Conservation (phyloP, 2,329 filamentous ascomycete genomes). For the Corinectria fuckeliana region DNA sequence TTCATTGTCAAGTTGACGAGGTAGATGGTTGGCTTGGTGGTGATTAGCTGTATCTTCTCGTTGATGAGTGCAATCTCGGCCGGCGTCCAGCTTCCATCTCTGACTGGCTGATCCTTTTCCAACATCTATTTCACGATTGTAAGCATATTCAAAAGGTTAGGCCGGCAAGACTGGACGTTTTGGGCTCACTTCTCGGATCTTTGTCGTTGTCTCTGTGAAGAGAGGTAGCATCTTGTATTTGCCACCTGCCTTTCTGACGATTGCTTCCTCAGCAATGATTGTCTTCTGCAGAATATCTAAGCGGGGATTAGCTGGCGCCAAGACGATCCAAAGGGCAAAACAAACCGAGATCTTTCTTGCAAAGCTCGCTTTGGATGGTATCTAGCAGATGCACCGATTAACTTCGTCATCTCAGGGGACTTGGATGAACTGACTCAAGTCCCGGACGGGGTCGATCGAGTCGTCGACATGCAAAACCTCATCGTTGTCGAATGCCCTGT, state of each 20-base stretch:
- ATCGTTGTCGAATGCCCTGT: slow-evolving; percentile 52
- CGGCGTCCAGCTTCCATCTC: slow-evolving; percentile 51
- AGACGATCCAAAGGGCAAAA: accelerated
- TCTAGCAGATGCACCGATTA: slow-evolving; percentile 22
- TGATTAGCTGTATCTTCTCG: slow-evolving; percentile 54
- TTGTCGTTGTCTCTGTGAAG: slow-evolving; percentile 51
- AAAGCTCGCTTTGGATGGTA: slow-evolving; percentile 38
- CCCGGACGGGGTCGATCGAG: slow-evolving; percentile 52
- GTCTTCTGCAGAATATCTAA: slow-evolving; percentile 48
- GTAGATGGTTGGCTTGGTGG: slow-evolving; percentile 53
- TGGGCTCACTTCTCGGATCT: slow-evolving; percentile 44
- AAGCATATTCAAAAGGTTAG: slow-evolving; percentile 9
- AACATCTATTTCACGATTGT: slow-evolving; percentile 39
- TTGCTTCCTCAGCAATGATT: slow-evolving; percentile 48
- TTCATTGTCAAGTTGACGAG: slow-evolving; percentile 55
- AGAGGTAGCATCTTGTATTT: slow-evolving; percentile 55
- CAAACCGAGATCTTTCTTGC: slow-evolving; percentile 47
- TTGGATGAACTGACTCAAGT: slow-evolving; percentile 44
- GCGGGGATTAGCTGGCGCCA: neutral
- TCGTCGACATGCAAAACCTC: slow-evolving; percentile 55
- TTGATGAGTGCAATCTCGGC: slow-evolving; percentile 54
- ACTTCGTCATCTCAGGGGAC: neutral
- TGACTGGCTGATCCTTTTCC: slow-evolving; percentile 49
- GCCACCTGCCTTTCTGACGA: slow-evolving; percentile 51
- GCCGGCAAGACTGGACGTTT: neutral